Conservation (phyloP, 106 monocot genomes). For the Narthecium ossifragum region DNA sequence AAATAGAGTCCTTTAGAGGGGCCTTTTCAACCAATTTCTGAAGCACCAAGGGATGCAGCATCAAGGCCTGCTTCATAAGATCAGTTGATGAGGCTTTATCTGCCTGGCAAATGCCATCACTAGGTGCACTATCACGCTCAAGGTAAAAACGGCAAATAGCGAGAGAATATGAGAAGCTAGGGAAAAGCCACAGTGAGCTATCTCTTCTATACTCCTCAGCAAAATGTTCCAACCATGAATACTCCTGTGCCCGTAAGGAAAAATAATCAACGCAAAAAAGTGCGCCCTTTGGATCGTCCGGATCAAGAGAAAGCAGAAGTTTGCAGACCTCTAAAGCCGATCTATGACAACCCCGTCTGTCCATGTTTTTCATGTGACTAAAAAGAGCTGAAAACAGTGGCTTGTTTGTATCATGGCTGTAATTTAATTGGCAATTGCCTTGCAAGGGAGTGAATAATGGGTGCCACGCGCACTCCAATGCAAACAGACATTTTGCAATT, state of each 20-base stretch:
- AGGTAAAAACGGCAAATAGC: conserved; percentile 68
- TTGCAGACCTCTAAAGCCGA: conserved; percentile 97
- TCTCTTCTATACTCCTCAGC: conserved; percentile 60
- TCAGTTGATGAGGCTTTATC: conserved; percentile 67
- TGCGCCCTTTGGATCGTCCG: conserved; percentile 89
- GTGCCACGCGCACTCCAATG: conserved; percentile 93
- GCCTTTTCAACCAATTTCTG: conserved; percentile 81
- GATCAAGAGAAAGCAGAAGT: conserved; percentile 73
- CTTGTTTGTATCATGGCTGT: conserved; percentile 74
- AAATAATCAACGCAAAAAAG: conserved; percentile 96
- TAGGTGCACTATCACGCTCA: conserved; percentile 34
- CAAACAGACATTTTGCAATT: conserved; percentile 78
- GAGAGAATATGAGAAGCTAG: conserved; percentile 90
- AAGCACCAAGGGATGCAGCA: conserved; percentile 94
- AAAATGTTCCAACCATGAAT: conserved; percentile 80
- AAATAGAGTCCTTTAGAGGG: conserved; percentile 77
- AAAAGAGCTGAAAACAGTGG: conserved; percentile 87
- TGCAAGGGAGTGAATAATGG: conserved; percentile 64
- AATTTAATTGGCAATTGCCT: conserved; percentile 67
- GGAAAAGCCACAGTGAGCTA: conserved; percentile 86
- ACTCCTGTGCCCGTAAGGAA: conserved; percentile 79
- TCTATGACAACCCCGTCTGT: conserved; percentile 90
- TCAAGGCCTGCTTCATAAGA: conserved; percentile 95
- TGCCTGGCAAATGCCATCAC: conserved; percentile 2
- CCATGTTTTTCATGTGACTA: conserved; percentile 86